These are phyloP conservation scores for Basidioascus undulatus DNA, from an alignment of 768 basidiomycete genomes.

Conservation along the genomic window DNA sequence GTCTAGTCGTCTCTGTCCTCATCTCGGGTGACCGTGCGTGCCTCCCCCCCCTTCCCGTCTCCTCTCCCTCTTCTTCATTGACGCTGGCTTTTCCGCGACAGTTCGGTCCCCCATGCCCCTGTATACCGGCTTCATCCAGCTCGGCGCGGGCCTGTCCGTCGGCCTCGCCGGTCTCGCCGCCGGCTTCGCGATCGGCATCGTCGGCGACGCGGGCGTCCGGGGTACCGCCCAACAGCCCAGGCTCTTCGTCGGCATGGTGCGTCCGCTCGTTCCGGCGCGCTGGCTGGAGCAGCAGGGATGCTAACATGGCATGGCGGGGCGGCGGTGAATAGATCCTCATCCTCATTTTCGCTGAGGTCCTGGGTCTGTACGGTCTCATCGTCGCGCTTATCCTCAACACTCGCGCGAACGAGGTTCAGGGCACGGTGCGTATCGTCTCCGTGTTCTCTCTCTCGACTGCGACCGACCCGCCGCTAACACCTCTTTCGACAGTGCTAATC, in stretches of 20 bases:
- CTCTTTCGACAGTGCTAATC: too few species aligned
- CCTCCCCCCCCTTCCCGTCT: background rate
- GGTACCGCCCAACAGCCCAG: conserved; percentile 92
- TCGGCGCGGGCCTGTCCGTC: conserved; percentile 78
- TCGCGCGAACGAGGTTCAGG: conserved; percentile 19
- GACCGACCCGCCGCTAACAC: too few species aligned
- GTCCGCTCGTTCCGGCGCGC: conserved; percentile 2
- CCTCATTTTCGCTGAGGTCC: conserved; percentile 51
- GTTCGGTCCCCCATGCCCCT: conserved; percentile 61
- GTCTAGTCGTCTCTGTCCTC: conserved; percentile 94
- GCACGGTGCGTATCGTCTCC: too few species aligned
- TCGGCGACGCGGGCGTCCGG: conserved; percentile 93
- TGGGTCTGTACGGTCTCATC: conserved; percentile 85
- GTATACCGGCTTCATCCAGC: conserved; percentile 77
- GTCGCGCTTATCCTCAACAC: conserved; percentile 94
- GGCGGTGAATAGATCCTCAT: conserved; percentile 42
- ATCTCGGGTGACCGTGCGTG: conserved; percentile 65
- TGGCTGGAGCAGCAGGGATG: background rate
- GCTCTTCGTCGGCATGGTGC: conserved; percentile 70
- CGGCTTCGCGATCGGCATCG: conserved; percentile 91
- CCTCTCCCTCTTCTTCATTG: background rate
- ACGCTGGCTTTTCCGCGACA: conserved; percentile 15
- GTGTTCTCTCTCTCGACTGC: too few species aligned
- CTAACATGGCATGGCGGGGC: background rate
- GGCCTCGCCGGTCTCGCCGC: conserved; percentile 88